These are phyloP conservation scores for Turritis glabra DNA, from an alignment of 345 rosid species.

Conservation along the genomic window DNA sequence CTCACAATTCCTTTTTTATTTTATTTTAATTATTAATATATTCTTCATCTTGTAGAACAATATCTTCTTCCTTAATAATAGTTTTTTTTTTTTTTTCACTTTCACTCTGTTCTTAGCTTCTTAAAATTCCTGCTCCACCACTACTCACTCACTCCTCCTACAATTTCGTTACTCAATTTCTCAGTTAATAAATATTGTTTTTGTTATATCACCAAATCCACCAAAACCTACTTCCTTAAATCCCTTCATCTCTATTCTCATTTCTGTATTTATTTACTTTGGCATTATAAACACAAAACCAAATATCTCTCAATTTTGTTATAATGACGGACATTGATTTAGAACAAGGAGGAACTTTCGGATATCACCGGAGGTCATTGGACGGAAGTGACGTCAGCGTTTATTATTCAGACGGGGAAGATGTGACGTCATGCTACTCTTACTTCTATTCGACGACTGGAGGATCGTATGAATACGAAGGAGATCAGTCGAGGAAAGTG, in stretches of 20 bases:
- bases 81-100: not conserved
- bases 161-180: conserved; percentile 2
- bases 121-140: conserved; percentile 35
- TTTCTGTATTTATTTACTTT: not conserved
- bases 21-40: not conserved
- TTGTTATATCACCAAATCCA: conserved; percentile 31
- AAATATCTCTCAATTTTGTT: not conserved
- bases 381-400: conserved; percentile 43
- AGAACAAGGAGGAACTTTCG: conserved; percentile 45
- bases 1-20: not conserved
- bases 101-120: conserved; percentile 11
- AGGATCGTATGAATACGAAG: conserved; percentile 60
- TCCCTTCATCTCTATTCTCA: too few species aligned
- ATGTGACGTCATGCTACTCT: conserved; percentile 67
- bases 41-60: conserved; percentile 1
- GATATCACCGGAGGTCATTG: conserved; percentile 38
- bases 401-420: conserved; percentile 85
- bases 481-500: conserved; percentile 38
- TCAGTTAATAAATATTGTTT: not conserved
- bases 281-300: not conserved
- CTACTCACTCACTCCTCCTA: conserved; percentile 33
- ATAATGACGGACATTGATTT: conserved; percentile 52
- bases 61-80: not conserved
- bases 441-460: conserved; percentile 81
- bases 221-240: conserved; percentile 26